Base-by-base conservation (phyloP, 106 monocot species). In the Acorus gramineus region DNA sequence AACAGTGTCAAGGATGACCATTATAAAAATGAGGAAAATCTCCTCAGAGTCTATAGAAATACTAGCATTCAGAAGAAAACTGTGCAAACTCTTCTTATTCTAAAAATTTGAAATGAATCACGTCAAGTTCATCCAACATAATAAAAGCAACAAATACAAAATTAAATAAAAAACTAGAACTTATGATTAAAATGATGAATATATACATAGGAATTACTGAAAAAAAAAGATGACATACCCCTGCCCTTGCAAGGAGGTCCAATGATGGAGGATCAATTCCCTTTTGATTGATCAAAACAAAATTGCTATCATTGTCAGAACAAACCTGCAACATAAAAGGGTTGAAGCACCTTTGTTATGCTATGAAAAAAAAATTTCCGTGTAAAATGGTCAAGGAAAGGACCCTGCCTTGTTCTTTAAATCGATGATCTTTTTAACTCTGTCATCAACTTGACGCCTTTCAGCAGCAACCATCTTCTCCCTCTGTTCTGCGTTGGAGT, bases 401-500 rank as follows among this genome's bases (percentile, higher is more conserved):
- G 66, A 66, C 8, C 9, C 47, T 50, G 87, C 95, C 78, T 96
- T 96, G 14, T 96, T 79, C 62, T 96, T 96, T 59, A 96, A 69
- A 52, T 90, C 95, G 73, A 96, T 87, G 56, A 96, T 90, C 72
- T 85, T 85, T 62, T 66, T 76, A 28, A 90, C 87, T 73, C 79
- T 75, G 49, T 96, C 90, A 63, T 96, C 95, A 78, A 96, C 90
- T 82, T 80, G 80, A 50, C 79, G 90, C 73, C 95, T 85, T 75
- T 96, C 95, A 73, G 95, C 95, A 76, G 85, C 70, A 79, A 96
- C 90, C 95, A 96, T 90, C 59, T 87, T 96, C 71, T 96, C 95
- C 71, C 95, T 87, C 66, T 96, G 90, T 52, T 96, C 95, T 14
- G 95, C 95, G 63, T 79, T 96, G 0, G 95, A 96, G 78, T 96